Base-by-base conservation (phyloP, 2,329 filamentous ascomycete species). In the Cytospora chrysosperma region DNA sequence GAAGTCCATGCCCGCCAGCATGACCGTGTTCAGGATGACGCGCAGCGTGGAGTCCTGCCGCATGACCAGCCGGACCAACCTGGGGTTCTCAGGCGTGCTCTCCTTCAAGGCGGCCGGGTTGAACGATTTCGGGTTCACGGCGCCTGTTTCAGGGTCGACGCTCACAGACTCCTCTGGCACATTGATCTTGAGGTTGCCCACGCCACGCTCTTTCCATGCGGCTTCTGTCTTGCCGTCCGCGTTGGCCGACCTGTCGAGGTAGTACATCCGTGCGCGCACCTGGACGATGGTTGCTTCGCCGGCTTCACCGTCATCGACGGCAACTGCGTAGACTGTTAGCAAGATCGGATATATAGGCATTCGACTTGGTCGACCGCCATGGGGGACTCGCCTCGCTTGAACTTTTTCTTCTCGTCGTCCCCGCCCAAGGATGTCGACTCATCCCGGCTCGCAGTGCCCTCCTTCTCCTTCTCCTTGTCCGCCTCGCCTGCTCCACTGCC, bases 171-270 rank as follows among this genome's bases (percentile, higher is more conserved):
- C 75, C 67, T 85, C 81, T 3, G 85, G 85, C 17, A 89, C 88
- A 71, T 97, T 97, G 73, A 97, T 83, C 77, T 95, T 95, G 69
- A 97, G 81, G 69, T 89, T 89, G 52, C 93, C 93, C 4, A 88
- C 84, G 15, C 93, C 93, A 59, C 93, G 88, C 77, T 98, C 94
- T 75, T 94, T 94, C 94, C 94, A 98, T 54, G 87, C 88, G 61
- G 85, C 85, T 53, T 82, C 83, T 40, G 82, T 81, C 19, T 64
- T 61, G 27, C 64, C 64, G 19, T 67, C 65, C 28, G 47, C 59
- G 28, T 51, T 56, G 50, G 59, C 50, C 8, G 56, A 50, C 67
- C 86, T 86, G 68, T 90, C 87, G 70, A 95, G 90, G 63, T 89
- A 85, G 78, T 92, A 98, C 64, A 98, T 85, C 75, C 96, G 96